Conservation (phyloP, 441 rosid genomes). For the Gossypium lobatum region DNA sequence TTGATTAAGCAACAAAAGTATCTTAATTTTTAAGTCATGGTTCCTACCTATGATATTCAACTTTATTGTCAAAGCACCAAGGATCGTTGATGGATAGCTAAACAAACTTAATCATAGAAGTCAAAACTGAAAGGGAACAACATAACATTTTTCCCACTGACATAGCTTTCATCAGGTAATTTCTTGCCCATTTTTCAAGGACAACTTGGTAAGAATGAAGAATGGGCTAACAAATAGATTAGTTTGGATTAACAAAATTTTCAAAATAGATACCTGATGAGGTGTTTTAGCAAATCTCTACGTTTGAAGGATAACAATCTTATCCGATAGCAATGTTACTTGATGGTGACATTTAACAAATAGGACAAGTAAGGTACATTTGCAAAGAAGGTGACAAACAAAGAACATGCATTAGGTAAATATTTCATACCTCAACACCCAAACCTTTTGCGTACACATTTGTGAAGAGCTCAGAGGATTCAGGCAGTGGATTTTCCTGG, state of each 20-base stretch:
- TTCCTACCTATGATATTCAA: background rate
- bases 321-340: background rate
- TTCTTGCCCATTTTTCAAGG: background rate
- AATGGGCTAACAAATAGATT: background rate
- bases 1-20: background rate
- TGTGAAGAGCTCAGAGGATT: conserved; percentile 71
- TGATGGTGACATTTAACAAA: background rate
- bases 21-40: background rate
- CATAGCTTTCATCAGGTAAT: background rate
- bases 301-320: background rate
- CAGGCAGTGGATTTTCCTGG: conserved; percentile 95
- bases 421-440: conserved; percentile 60
- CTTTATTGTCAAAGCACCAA: conserved; percentile 7
- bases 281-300: background rate
- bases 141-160: background rate
- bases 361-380: background rate
- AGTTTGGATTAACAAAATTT: background rate
- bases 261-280: background rate
- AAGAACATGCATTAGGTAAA: background rate
- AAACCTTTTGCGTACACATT: conserved; percentile 70
- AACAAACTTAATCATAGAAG: background rate
- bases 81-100: background rate
- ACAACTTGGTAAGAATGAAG: background rate
- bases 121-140: background rate
- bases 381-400: background rate